A percentile compares a stretch with the other conserved stretches of the same genome.
phyloP scores from a whole-genome alignment of 768 basidiomycete species.

The Ramaria sp. region DNA sequence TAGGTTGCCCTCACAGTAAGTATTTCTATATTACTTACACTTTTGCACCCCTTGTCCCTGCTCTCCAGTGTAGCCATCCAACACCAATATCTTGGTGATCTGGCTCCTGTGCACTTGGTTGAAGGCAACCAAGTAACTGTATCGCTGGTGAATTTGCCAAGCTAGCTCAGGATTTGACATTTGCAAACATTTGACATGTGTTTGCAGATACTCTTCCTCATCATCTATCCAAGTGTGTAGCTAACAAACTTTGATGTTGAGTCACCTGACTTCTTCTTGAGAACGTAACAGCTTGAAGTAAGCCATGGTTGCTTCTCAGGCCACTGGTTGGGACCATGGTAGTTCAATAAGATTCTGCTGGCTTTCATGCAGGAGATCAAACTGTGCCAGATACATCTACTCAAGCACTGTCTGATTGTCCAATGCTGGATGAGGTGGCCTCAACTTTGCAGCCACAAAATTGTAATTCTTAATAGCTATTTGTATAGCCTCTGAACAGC shows the following conservation, averaged over 20 bases:
- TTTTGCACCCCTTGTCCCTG: background rate
- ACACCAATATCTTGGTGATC: background rate
- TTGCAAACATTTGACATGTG: background rate
- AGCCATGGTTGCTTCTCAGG: conserved; percentile 17
- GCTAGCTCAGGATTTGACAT: background rate
- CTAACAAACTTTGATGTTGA: conserved; percentile 17
- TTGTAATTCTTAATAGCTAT: conserved; percentile 23
- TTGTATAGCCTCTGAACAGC: conserved; percentile 16
- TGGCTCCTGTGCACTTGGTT: background rate
- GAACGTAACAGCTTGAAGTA: too few relatives aligned
- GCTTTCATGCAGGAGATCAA: conserved; percentile 20
- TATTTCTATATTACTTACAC: too few relatives aligned
- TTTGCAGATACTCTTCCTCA: background rate
- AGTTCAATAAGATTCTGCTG: conserved; percentile 16
- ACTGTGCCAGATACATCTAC: conserved; percentile 22
- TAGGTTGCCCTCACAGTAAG: too few relatives aligned
- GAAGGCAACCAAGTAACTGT: background rate
- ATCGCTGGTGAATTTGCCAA: background rate
- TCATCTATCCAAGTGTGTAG: conserved; percentile 19
- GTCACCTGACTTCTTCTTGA: conserved; percentile 18
- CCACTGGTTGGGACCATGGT: too few relatives aligned
- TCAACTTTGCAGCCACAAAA: too few relatives aligned
- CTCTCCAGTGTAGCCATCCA: background rate
- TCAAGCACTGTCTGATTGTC: conserved; percentile 18
- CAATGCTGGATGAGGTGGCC: conserved; percentile 15